Evolutionary conservation across 2,329 filamentous ascomycete genomes (phyloP), one percentile per base, ranked within the genome.

Genomic region (Claviceps africana): DNA sequence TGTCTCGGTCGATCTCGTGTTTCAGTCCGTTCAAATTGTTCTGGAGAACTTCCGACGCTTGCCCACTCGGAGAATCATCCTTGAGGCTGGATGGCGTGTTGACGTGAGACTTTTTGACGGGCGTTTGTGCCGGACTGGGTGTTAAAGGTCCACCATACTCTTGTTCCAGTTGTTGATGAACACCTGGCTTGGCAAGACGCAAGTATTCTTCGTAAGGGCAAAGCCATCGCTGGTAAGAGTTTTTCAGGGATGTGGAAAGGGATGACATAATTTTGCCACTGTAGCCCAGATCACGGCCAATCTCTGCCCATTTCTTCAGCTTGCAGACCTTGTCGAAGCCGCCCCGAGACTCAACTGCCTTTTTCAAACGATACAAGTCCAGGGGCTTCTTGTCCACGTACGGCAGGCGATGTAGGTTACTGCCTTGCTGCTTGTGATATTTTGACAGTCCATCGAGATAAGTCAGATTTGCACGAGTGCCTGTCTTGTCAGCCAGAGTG

Each of bases 191-290:
- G 50, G 88, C 91, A 15, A 91, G 74, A 50, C 86, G 81, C 44
- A 98, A 72, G 64, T 95, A 98, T 56, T 97, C 89, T 67, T 98
- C 93, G 61, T 97, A 98, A 0, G 93, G 93, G 63, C 89, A 88
- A 3, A 98, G 81, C 88, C 93, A 98, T 69, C 91, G 84, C 66
- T 95, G 89, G 61, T 94, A 98, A 0, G 93, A 97, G 67, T 98
- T 98, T 67, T 97, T 98, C 43, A 98, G 77, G 5, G 93, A 97
- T 0, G 93, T 98, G 6, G 93, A 98, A 47, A 98, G 73, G 9
- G 93, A 97, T 2, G 91, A 97, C 93, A 98, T 98, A 57, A 98
- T 98, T 73, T 98, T 98, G 64, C 93, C 93, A 64, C 91, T 97
- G 69, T 98, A 98, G 51, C 93, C 93, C 47, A 98, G 72, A 65